These are phyloP conservation scores for Scedosporium apiospermum DNA, from an alignment of 2,329 filamentous ascomycete genomes.

Conservation along the genomic window DNA sequence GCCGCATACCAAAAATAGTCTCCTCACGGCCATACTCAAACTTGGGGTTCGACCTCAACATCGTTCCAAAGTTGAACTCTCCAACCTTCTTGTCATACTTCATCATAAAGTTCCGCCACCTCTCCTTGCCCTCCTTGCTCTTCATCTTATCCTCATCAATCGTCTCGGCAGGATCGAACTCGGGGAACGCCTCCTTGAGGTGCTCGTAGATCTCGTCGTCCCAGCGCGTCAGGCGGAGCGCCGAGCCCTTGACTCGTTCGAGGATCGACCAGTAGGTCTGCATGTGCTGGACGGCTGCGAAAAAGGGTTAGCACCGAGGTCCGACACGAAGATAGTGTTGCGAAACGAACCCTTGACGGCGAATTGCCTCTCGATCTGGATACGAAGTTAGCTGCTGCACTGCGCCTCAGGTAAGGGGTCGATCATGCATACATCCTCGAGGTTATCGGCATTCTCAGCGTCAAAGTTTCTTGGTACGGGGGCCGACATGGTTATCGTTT, in stretches of 20 bases:
- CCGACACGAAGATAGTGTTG: background rate
- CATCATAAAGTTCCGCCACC: constrained; percentile 92
- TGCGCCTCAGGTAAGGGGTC: background rate
- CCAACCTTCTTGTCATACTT: constrained; percentile 89
- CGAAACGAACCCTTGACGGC: constrained; percentile 70
- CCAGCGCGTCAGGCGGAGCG: constrained; percentile 81
- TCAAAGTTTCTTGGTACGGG: constrained; percentile 46
- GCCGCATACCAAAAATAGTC: constrained; percentile 73
- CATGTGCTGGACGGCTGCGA: constrained; percentile 78
- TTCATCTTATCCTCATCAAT: constrained; percentile 95
- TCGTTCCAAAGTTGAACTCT: constrained; percentile 96
- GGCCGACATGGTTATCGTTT: background rate
- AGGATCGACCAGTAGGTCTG: constrained; percentile 95
- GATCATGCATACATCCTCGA: constrained; percentile 41
- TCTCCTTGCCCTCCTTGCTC: constrained; percentile 89
- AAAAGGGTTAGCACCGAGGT: background rate
- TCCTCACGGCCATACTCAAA: constrained; percentile 80
- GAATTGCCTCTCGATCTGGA: constrained; percentile 96
- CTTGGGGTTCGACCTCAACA: constrained; percentile 70
- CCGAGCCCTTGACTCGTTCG: constrained; percentile 80
- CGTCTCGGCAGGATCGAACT: constrained; percentile 73
- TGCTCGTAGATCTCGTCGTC: constrained; percentile 93
- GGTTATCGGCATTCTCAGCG: constrained; percentile 44
- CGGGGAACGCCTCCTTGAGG: constrained; percentile 80
- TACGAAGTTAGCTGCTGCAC: background rate